Base-by-base conservation (phyloP, 352 stramenopile genomes). In the Lagenidium sp. region DNA sequence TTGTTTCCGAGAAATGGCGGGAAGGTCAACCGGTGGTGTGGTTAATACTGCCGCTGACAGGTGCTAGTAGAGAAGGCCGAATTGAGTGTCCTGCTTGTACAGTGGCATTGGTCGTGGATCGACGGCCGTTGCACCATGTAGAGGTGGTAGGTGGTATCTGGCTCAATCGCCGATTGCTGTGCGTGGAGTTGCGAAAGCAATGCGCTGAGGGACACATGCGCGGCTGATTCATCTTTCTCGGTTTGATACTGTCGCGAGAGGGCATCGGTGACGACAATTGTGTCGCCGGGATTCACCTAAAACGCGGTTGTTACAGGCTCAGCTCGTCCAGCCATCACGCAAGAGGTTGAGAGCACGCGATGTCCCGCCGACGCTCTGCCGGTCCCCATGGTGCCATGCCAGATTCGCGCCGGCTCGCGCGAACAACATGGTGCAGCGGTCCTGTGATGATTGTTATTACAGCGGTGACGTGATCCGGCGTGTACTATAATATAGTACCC, bases 51-150 rank as follows among this genome's bases (percentile, higher is more conserved):
- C 12, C 35, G 10, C 5, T 41, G 35, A 15, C 7, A 41, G 18
- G 18, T 41, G 18, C 4, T 8, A 5, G 15, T n/a, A 31, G 4
- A 31, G 41, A 15, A 16, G 30, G 11, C 21, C 34, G 21, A 35
- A 47, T n/a, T 15, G 31, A n/a, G 13, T 8, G 19, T 38, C 40
- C 18, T 47, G 26, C 7, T 37, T n/a, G 28, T 47, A 47, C 7
- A 47, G n/a, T 32, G 18, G 18, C 7, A 47, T 29, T 47, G 40
- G 18, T 47, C 40, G 40, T 25, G 28, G 13, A 47, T 21, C 2
- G 40, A 38, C 16, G 40, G 40, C 3, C 40, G 25, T 29, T 47
- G 40, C 10, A 18, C 16, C 15, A 18, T 20, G 28, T 36, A 47
- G 26, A 38, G 18, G 3, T 21, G 28, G 16, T 29, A 47, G 11